Conservation (phyloP, 1,284 basidiomycete species). For the Ustilago esculenta region DNA sequence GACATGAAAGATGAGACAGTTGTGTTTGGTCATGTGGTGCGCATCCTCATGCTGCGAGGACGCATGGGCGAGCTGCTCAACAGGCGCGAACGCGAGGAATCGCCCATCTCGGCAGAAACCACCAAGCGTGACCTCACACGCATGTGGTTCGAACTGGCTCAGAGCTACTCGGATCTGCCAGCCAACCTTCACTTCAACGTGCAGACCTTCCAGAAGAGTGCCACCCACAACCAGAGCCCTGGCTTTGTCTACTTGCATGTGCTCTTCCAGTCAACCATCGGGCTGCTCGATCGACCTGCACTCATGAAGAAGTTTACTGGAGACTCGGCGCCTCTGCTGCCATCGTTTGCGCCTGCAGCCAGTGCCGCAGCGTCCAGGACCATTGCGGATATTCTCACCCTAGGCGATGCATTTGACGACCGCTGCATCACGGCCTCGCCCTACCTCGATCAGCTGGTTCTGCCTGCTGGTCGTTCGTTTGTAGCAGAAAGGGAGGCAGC, state of each 20-base stretch:
- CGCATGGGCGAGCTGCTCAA: conserved; percentile 59
- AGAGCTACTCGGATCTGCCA: conserved; percentile 51
- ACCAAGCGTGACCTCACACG: conserved; percentile 42
- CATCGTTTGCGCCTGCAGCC: conserved; percentile 41
- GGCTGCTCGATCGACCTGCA: conserved; percentile 51
- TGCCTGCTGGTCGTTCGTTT: conserved; percentile 53
- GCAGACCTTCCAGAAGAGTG: conserved; percentile 54
- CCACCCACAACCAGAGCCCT: conserved; percentile 47
- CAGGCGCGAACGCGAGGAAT: conserved; percentile 40
- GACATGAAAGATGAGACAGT: conserved; percentile 49
- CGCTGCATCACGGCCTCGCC: conserved; percentile 46
- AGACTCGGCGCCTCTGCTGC: conserved; percentile 38
- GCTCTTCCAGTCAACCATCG: conserved; percentile 59
- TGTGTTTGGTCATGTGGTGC: conserved; percentile 50
- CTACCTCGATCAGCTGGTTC: conserved; percentile 55
- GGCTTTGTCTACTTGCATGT: conserved; percentile 58
- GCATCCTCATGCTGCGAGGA: conserved; percentile 50
- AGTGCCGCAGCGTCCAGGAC: conserved; percentile 50
- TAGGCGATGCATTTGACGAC: conserved; percentile 49
- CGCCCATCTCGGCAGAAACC: conserved; percentile 24
- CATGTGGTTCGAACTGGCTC: conserved; percentile 56
- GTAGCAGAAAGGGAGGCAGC: conserved; percentile 51
- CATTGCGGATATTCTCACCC: conserved; percentile 54
- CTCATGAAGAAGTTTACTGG: conserved; percentile 49
- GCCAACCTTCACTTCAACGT: conserved; percentile 54